These are phyloP conservation scores for Lactifluus hygrophoroides DNA, from an alignment of 768 basidiomycete species.

Conservation along the genomic window DNA sequence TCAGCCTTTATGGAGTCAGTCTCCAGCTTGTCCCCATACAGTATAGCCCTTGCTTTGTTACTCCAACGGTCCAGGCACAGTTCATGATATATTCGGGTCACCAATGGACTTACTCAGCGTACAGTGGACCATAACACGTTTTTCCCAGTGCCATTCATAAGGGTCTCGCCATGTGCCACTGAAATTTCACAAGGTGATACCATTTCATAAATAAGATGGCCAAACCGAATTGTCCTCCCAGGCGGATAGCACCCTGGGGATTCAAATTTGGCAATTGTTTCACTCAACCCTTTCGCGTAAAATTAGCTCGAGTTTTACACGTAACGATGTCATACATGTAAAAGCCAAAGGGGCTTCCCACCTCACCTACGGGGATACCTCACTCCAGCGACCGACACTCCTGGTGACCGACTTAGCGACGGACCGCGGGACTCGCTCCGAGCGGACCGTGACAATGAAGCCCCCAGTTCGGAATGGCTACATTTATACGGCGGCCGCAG, in stretches of 20 bases:
- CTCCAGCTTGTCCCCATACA: neutral
- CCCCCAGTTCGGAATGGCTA: neutral
- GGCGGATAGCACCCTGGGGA: neutral
- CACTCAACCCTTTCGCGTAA: too few species aligned
- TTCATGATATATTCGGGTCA: neutral
- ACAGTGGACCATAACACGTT: neutral
- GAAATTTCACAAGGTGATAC: neutral
- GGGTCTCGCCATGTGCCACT: neutral
- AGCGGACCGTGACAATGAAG: neutral
- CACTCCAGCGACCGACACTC: too few species aligned
- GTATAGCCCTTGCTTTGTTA: neutral
- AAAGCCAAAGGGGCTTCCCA: neutral
- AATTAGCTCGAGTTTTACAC: too few species aligned
- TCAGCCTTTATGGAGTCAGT: neutral
- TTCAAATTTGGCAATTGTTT: neutral
- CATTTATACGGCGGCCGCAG: neutral
- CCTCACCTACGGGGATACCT: neutral
- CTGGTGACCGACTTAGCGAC: too few species aligned
- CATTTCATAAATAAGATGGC: neutral
- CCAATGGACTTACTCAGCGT: neutral
- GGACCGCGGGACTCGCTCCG: slow-evolving; percentile 1
- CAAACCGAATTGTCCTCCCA: neutral
- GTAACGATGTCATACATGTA: too few species aligned
- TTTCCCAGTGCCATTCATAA: neutral
- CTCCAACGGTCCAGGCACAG: neutral